phyloP scores from a whole-genome alignment of 192 early-diverging fungal species.

The Radiomyces spectabilis region DNA sequence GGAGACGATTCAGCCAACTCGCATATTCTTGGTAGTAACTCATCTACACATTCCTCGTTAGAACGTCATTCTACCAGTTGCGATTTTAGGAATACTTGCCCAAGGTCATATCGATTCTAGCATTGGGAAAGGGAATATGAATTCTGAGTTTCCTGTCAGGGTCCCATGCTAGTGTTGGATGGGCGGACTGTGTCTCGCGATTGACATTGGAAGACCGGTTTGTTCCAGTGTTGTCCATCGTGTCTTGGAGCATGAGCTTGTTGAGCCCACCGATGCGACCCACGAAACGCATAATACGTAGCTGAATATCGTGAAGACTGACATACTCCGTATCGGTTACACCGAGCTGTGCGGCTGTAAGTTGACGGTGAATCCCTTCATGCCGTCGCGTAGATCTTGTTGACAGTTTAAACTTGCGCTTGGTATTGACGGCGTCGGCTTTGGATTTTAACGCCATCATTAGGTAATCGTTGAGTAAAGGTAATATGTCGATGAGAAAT shows the following conservation, averaged over 20 bases:
- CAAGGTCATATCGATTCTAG: constrained; percentile 53
- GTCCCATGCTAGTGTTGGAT: constrained; percentile 60
- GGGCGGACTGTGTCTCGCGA: constrained; percentile 2
- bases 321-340: not conserved
- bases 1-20: constrained; percentile 68
- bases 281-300: constrained; percentile 52
- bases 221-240: not conserved
- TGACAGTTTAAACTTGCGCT: not conserved
- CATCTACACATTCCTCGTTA: constrained; percentile 39
- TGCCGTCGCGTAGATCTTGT: not conserved
- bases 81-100: constrained; percentile 32
- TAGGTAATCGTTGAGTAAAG: constrained; percentile 61
- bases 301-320: constrained; percentile 36
- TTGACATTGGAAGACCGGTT: not conserved
- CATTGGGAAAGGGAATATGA: constrained; percentile 61
- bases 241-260: constrained; percentile 29
- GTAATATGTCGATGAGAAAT: constrained; percentile 38
- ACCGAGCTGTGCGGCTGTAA: constrained; percentile 2
- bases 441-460: constrained; percentile 32
- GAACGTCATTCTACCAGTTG: not conserved
- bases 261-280: constrained; percentile 58
- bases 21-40: constrained; percentile 67
- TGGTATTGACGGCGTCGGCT: not conserved
- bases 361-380: not conserved
- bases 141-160: constrained; percentile 47